These are phyloP conservation scores for Sclerotinia minor DNA, from an alignment of 2,329 filamentous ascomycete genomes.

Conservation along the genomic window DNA sequence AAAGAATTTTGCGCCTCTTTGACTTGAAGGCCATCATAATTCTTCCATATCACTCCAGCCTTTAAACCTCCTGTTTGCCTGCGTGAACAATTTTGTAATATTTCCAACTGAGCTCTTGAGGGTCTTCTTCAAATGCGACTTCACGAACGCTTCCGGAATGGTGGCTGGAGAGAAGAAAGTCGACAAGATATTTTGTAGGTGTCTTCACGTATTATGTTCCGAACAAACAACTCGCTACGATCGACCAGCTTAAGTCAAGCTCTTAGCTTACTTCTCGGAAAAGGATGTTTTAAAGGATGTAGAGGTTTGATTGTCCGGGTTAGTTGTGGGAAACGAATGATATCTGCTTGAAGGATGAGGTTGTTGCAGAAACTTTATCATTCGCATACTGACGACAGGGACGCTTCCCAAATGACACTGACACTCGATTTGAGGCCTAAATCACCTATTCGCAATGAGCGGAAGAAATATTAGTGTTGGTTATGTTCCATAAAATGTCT, in stretches of 20 bases:
- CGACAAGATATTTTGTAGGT: background rate
- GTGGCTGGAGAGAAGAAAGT: background rate
- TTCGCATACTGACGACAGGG: background rate
- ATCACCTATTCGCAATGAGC: background rate
- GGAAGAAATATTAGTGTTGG: background rate
- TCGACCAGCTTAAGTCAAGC: background rate
- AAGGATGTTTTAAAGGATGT: no score
- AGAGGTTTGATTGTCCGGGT: background rate
- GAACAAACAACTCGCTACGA: background rate
- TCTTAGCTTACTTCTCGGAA: background rate
- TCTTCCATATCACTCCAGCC: background rate
- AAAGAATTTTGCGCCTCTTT: background rate
- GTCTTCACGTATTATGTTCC: no score
- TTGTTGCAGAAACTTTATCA: background rate
- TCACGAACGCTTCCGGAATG: background rate
- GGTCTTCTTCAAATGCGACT: background rate
- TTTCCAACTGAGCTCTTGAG: background rate
- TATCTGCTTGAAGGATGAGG: background rate
- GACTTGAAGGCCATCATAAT: no score
- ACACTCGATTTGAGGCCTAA: background rate
- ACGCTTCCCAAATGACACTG: background rate
- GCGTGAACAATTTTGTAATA: background rate
- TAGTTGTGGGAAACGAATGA: background rate
- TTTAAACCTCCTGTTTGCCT: background rate
- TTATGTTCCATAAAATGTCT: background rate